Conservation (phyloP, 23 red algal genomes). For the Gracilaria caudata region DNA sequence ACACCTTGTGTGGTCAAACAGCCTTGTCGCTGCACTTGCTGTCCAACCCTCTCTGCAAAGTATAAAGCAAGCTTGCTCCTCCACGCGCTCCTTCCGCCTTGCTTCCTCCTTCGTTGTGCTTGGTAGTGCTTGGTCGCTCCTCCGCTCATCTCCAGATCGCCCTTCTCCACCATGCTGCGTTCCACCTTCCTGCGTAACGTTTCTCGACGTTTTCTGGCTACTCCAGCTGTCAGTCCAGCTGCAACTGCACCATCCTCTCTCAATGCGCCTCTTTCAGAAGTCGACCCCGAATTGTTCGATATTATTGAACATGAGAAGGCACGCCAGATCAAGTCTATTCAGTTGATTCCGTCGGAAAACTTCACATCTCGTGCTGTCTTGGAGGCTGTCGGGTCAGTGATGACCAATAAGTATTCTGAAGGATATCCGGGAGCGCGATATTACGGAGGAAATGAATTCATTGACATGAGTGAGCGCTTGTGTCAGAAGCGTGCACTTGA, state of each 20-base stretch:
- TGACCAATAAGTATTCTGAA: constrained; percentile 99
- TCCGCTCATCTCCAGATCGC: neutral
- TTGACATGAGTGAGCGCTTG: constrained; percentile 93
- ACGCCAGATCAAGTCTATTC: constrained; percentile 86
- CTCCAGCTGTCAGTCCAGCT: constrained; percentile 45
- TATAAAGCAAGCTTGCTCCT: constrained; percentile 20
- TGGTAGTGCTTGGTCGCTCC: neutral
- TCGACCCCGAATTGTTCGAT: constrained; percentile 87
- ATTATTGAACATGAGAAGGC: constrained; percentile 97
- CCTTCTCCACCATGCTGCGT: constrained; percentile 36
- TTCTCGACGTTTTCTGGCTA: constrained; percentile 58
- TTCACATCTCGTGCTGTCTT: constrained; percentile 96
- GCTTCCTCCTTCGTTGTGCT: neutral
- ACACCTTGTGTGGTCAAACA: constrained; percentile 8
- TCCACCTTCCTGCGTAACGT: constrained; percentile 37
- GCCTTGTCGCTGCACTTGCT: neutral
- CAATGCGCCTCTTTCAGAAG: constrained; percentile 79
- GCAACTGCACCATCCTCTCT: constrained; percentile 46
- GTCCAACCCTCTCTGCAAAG: neutral
- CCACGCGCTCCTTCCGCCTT: neutral
- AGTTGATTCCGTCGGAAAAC: constrained; percentile 99
- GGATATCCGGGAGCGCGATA: constrained; percentile 96
- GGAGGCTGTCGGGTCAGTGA: constrained; percentile 90
- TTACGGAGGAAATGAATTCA: constrained; percentile 97
- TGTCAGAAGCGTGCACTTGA: constrained; percentile 95